Base-by-base conservation (phyloP, 176 grass and related monocot genomes). In the Oryza rufipogon region DNA sequence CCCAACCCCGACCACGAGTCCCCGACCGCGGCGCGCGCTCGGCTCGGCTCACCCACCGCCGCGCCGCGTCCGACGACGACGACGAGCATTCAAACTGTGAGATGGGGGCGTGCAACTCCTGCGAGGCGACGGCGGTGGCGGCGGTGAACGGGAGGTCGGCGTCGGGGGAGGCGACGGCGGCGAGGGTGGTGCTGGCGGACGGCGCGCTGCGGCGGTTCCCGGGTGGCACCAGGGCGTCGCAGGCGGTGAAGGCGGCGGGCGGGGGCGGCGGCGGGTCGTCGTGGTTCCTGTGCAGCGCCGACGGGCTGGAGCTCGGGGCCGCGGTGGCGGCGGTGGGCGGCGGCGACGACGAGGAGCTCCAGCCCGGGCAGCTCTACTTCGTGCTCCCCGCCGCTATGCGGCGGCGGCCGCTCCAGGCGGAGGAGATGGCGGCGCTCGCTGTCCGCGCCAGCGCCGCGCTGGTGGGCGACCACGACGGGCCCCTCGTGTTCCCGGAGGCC, bases 291-390 rank as follows among this genome's bases (percentile, higher is more conserved):
- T 97, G 92, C 89, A 86, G 88, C 87, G 85, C 92, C 33, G 92
- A 98, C 68, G 87, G 92, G 76, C 86, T 98, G 11, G 92, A 95
- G 87, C 87, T 92, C 7, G 92, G 89, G 22, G 83, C 73, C 68
- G 63, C 79, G 1, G 89, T 93, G 75, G 54, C 89, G 7, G 79
- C 85, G 1, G 86, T 93, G 64, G 68, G 48, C 3, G 0, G 14
- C 13, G 68, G 48, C 3, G 0, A 11, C 13, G 85, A 93, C 28
- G 89, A 92, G 26, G 85, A 90, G 76, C 92, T 98, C 64, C 91
- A 93, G 85, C 84, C 91, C 4, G 95, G 92, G 41, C 95, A 98
- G 89, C 85, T 98, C 1, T 98, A 98, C 86, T 98, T 98, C 92
- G 77, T 98, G 58, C 91, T 98, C 46, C 92, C 95, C 22, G 73